Evolutionary conservation across 805 yeast species (phyloP).

Genomic region (Teunomyces gatunensis): DNA sequence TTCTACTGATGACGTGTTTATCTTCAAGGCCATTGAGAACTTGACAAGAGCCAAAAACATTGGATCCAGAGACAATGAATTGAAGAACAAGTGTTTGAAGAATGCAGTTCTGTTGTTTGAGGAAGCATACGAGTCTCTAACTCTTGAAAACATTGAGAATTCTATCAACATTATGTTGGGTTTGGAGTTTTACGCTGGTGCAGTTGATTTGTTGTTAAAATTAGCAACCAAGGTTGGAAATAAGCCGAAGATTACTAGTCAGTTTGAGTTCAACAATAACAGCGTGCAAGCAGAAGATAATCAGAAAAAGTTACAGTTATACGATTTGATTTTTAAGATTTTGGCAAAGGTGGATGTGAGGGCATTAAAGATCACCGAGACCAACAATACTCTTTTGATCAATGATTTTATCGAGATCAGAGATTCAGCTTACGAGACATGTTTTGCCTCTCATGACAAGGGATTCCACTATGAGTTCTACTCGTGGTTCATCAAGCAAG

Average conservation of each 20-base stretch:
- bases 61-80: conserved; percentile 68
- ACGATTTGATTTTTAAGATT: conserved; percentile 71
- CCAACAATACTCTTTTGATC: conserved; percentile 37
- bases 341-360: conserved; percentile 68
- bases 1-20: conserved; percentile 87
- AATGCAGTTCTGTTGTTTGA: conserved; percentile 76
- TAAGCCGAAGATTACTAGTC: conserved; percentile 8
- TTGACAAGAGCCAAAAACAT: conserved; percentile 80
- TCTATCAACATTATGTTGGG: conserved; percentile 76
- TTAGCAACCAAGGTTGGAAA: conserved; percentile 63
- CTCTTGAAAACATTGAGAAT: conserved; percentile 76
- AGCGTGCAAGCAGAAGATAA: conserved; percentile 11
- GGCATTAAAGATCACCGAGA: conserved; percentile 46
- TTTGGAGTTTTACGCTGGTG: conserved; percentile 78
- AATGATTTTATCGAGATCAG: conserved; percentile 58
- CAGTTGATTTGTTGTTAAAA: conserved; percentile 75
- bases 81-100: conserved; percentile 60
- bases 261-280: conserved; percentile 7
- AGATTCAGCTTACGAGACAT: conserved; percentile 69
- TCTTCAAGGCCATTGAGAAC: conserved; percentile 91
- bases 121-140: conserved; percentile 73
- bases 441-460: conserved; percentile 73
- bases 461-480: conserved; percentile 89
- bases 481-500: conserved; percentile 85
- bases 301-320: conserved; percentile 39